Evolutionary conservation across 345 rosid species (phyloP).

Genomic region (Pelargonium nanum): DNA sequence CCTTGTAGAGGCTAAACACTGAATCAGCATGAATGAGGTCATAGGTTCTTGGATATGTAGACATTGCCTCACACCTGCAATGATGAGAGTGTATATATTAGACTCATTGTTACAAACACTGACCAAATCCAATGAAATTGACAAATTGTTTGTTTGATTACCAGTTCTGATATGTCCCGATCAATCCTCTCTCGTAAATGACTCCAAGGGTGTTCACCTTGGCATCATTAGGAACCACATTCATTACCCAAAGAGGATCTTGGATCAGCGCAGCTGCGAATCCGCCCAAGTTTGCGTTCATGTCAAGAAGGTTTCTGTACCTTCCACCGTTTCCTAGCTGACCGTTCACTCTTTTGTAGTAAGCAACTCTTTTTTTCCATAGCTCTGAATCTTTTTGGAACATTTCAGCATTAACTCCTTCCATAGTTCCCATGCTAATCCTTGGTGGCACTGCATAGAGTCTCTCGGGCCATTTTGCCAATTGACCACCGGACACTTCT

Average conservation of each 20-base stretch:
- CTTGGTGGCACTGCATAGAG: constrained; percentile 33
- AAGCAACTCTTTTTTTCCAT: constrained; percentile 33
- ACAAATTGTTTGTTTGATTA: constrained; percentile 3
- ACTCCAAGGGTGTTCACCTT: constrained; percentile 33
- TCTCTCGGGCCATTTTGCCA: constrained; percentile 33
- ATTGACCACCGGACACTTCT: constrained; percentile 28
- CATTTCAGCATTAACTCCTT: constrained; percentile 28
- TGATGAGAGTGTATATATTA: neutral
- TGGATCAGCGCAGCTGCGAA: constrained; percentile 34
- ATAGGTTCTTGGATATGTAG: constrained; percentile 49
- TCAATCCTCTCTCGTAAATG: constrained; percentile 37
- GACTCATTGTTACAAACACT: neutral
- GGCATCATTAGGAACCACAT: constrained; percentile 35
- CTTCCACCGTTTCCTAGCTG: constrained; percentile 30
- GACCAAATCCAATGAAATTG: neutral
- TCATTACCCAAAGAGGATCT: constrained; percentile 41
- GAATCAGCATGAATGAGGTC: constrained; percentile 39
- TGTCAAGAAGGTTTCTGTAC: constrained; percentile 39
- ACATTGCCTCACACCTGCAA: constrained; percentile 53
- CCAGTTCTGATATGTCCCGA: constrained; percentile 44
- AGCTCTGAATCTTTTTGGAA: constrained; percentile 18
- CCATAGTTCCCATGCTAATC: constrained; percentile 27
- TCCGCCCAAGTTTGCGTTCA: constrained; percentile 42
- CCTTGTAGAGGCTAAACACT: constrained; percentile 25
- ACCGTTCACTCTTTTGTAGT: constrained; percentile 32